These are phyloP conservation scores for Acrocalymma vagum DNA, from an alignment of 2,329 filamentous ascomycete genomes.

Conservation along the genomic window DNA sequence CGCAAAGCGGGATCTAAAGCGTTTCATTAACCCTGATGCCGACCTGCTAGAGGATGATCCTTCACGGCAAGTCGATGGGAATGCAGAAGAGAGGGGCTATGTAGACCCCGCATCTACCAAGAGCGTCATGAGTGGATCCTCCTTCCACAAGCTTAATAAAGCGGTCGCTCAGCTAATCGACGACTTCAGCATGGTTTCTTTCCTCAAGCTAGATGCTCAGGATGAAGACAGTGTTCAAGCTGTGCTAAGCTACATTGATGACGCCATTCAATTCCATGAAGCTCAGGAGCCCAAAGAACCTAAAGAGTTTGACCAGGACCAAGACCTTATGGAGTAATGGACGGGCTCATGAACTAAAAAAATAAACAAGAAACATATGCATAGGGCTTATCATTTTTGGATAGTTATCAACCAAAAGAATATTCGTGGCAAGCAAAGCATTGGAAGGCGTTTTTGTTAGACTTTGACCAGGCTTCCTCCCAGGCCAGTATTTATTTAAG, in stretches of 20 bases:
- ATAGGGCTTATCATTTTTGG: too few relatives aligned
- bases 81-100: slow-evolving; percentile 60
- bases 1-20: slow-evolving; percentile 84
- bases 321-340: neutral
- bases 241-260: slow-evolving; percentile 91
- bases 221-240: slow-evolving; percentile 89
- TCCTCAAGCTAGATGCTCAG: slow-evolving; percentile 86
- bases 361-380: too few relatives aligned
- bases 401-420: too few relatives aligned
- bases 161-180: slow-evolving; percentile 93
- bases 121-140: slow-evolving; percentile 79
- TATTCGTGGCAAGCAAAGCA: too few relatives aligned
- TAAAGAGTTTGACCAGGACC: slow-evolving; percentile 49
- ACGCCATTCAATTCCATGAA: slow-evolving; percentile 92
- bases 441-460: neutral
- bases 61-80: slow-evolving; percentile 49
- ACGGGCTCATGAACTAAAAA: neutral
- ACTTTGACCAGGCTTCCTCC: too few relatives aligned
- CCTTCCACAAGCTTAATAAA: slow-evolving; percentile 83
- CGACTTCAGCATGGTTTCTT: slow-evolving; percentile 98
- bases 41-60: slow-evolving; percentile 83
- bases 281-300: slow-evolving; percentile 91
- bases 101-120: slow-evolving; percentile 71
- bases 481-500: too few relatives aligned
- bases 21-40: slow-evolving; percentile 88